Evolutionary conservation across 495 filamentous ascomycete species (phyloP), one percentile per base, ranked within the genome.

Genomic region (Xanthoparmelia taractica): DNA sequence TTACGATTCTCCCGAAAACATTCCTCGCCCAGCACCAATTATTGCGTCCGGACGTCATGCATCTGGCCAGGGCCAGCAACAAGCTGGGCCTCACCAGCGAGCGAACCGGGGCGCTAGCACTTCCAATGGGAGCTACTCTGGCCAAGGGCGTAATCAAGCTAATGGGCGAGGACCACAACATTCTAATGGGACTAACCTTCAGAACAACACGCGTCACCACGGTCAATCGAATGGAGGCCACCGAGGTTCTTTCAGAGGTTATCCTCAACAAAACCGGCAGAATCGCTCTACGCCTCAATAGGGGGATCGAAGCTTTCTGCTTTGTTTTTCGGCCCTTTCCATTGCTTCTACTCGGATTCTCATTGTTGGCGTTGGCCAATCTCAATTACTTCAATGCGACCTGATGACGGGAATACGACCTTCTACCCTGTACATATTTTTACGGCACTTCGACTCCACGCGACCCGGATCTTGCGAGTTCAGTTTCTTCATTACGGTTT

Each of bases 1-100:
- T 57, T 97, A 97, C 73, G 94, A 99, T 64, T 90, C 92, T 37
- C 93, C 94, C 0, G 95, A 97, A 71, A 91, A 79, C 47, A 97
- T 99, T 65, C 94, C 94, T 10, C 84, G 91, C 29, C 94, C 94
- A 15, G 67, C 75, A 27, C 34, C 60, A 23, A 66, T 63, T 7
- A 23, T 54, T 47, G 67, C 69, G 33, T 72, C 74, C 55, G 72
- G 75, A 63, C 66, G 62, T 37, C 69, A 72, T 59, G 40, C 63
- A 56, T 62, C 67, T 10, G 66, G 61, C 61, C 59, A 67, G 20
- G 65, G 69, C n/a, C 63, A 68, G 58, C 68, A 57, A 25, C 50
- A 23, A 18, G 59, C 25, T 45, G 41, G 58, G n/a, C 43, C 54
- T 12, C 33, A 58, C 23, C 66, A 63, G 43, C 63, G 61, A 50